phyloP scores from a whole-genome alignment of 768 basidiomycete genomes.

The Naganishia kalamii region DNA sequence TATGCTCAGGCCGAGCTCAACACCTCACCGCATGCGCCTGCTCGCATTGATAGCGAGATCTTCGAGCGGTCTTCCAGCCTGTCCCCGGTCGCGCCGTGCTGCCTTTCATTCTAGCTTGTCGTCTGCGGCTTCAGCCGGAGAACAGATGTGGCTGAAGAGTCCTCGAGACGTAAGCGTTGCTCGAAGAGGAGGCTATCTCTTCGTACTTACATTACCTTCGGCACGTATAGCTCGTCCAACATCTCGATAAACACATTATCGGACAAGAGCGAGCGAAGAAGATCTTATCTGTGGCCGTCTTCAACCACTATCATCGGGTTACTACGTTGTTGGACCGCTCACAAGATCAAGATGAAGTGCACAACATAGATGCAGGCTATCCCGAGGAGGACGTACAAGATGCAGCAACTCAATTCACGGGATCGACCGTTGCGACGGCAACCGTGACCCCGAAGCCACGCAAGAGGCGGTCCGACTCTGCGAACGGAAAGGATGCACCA shows the following conservation, averaged over 20 bases:
- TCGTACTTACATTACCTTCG: background rate
- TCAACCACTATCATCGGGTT: conserved; percentile 83
- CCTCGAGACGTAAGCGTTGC: conserved; percentile 14
- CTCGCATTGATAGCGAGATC: background rate
- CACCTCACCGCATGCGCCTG: background rate
- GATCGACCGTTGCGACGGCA: background rate
- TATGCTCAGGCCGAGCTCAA: background rate
- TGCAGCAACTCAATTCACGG: background rate
- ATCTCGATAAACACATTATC: conserved; percentile 80
- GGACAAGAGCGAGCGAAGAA: conserved; percentile 92
- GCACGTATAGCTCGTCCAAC: conserved; percentile 65
- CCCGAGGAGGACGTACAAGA: background rate
- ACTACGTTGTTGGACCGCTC: conserved; percentile 1
- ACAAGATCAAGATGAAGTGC: background rate
- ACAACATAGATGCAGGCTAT: background rate
- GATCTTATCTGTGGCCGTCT: conserved; percentile 85
- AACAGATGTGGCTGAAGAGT: conserved; percentile 21
- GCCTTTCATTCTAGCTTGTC: background rate
- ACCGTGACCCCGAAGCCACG: conserved; percentile 3
- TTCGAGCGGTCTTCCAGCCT: no score
- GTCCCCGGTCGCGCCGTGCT: background rate
- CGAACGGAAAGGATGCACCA: background rate
- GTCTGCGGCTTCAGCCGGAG: background rate
- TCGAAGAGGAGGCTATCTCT: background rate
- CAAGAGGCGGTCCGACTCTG: background rate